Base-by-base conservation (phyloP, 2,329 filamentous ascomycete genomes). In the Proliferodiscus dingleyae region DNA sequence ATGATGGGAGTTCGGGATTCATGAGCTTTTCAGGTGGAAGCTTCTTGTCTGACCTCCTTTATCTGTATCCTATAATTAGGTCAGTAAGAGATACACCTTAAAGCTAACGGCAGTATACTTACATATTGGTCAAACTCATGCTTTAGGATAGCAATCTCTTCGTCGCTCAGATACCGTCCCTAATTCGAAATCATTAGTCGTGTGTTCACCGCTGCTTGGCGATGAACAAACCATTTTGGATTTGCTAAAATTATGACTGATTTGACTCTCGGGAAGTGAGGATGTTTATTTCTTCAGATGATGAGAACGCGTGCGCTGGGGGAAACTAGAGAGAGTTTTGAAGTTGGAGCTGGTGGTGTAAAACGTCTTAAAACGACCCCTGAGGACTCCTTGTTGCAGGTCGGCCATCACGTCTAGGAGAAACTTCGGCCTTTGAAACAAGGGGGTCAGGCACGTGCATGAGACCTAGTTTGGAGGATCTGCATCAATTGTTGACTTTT, bases 41-140 rank as follows among this genome's bases (percentile, higher is more conserved):
- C n/a, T n/a, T 10, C 30, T 43, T 24, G n/a, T 46, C 47, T 41
- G 29, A 53, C 47, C 54, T 37, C 53, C 54, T 49, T 49, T 45
- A 30, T 58, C 53, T 13, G 50, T 28, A 44, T 55, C 56, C 51
- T 55, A 15, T 3, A 16, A 19, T 15, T 2, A 22, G 30, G 36
- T 28, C 22, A 32, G 37, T 41, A 13, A 37, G 21, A 18, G 9
- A 11, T 18, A 8, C 10, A 24, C 30, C n/a, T 6, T 10, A 13
- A n/a, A 13, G 22, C 2, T 1, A 9, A 37, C 28, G 22, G 6
- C 5, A 16, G 13, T n/a, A 5, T 29, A 47, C 54, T 47, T 37
- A 56, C 56, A 46, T 57, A 58, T 52, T 53, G 43, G 30, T 57
- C 56, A 40, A 58, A 58, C 11, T 51, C 51, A 42, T 55, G 46